These are phyloP conservation scores for Fremontodendron californicum DNA, from an alignment of 345 rosid species.

Conservation along the genomic window DNA sequence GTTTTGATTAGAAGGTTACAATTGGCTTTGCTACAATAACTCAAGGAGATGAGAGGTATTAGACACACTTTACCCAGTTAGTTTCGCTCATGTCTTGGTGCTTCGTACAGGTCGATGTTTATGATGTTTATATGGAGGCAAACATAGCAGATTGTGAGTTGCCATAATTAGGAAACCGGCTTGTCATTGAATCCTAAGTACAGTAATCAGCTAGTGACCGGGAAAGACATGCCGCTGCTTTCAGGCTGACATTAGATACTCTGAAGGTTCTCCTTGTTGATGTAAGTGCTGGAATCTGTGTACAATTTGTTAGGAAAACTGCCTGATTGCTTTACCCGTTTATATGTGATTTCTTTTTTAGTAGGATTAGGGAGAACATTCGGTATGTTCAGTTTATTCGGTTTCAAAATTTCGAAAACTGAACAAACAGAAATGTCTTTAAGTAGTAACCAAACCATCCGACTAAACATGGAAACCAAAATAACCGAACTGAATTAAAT, in stretches of 20 bases:
- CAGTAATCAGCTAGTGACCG: slow-evolving; percentile 12
- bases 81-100: slow-evolving; percentile 7
- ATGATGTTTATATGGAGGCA: slow-evolving; percentile 15
- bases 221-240: slow-evolving; percentile 21
- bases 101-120: slow-evolving; percentile 14
- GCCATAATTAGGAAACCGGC: slow-evolving; percentile 21
- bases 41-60: not conserved
- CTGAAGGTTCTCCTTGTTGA: slow-evolving; percentile 19
- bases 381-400: too few relatives aligned
- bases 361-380: not conserved
- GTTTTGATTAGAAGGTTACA: slow-evolving; percentile 43
- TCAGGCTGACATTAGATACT: slow-evolving; percentile 28
- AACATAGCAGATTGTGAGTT: slow-evolving; percentile 21
- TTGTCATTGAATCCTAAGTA: slow-evolving; percentile 17
- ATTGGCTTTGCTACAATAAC: slow-evolving; percentile 9
- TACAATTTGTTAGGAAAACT: slow-evolving; percentile 23
- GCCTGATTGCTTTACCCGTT: not conserved
- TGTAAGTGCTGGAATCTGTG: slow-evolving; percentile 24
- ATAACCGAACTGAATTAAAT: too few relatives aligned
- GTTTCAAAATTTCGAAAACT: too few relatives aligned
- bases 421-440: too few relatives aligned
- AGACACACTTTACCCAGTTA: not conserved
- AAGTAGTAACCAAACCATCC: too few relatives aligned
- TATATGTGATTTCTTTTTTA: not conserved
- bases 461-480: too few relatives aligned